phyloP scores from a whole-genome alignment of 73 alveolate genomes.

The Stentor coeruleus region DNA sequence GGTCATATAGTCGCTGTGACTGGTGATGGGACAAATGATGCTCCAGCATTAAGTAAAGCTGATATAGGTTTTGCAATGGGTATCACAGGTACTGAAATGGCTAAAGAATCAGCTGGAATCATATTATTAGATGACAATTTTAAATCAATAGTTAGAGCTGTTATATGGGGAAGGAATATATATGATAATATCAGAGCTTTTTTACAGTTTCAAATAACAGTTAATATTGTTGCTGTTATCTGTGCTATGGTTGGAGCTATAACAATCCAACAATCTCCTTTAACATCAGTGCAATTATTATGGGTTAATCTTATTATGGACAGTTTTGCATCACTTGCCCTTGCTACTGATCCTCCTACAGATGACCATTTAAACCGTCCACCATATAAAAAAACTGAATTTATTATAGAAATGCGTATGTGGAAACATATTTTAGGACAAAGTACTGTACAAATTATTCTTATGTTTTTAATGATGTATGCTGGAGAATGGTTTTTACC shows the following conservation, averaged over 20 bases:
- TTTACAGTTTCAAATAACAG: conserved; percentile 89
- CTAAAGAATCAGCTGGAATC: conserved; percentile 94
- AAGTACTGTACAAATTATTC: conserved; percentile 57
- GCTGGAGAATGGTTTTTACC: conserved; percentile 73
- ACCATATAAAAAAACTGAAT: conserved; percentile 69
- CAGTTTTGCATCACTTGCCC: conserved; percentile 83
- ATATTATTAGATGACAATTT: conserved; percentile 95
- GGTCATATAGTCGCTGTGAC: conserved; percentile 98
- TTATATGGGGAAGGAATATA: conserved; percentile 85
- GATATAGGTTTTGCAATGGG: conserved; percentile 98
- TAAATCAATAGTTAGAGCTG: conserved; percentile 85
- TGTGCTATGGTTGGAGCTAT: conserved; percentile 78
- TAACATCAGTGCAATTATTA: conserved; percentile 80
- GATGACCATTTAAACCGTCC: conserved; percentile 71
- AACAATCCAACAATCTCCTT: conserved; percentile 75
- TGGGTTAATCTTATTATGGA: conserved; percentile 90
- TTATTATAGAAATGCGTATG: conserved; percentile 62
- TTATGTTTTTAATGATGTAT: conserved; percentile 52
- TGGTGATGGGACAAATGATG: conserved; percentile 99
- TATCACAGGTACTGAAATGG: conserved; percentile 96
- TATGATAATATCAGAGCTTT: conserved; percentile 82
- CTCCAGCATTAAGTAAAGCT: conserved; percentile 94
- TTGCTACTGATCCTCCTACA: conserved; percentile 93
- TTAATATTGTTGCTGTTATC: conserved; percentile 77
- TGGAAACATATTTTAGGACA: conserved; percentile 78